Percentiles rank a stretch among this genome's conserved stretches.
These are phyloP conservation scores for Neospermospora avenae DNA, from an alignment of 2,329 filamentous ascomycete species.

Conservation along the genomic window DNA sequence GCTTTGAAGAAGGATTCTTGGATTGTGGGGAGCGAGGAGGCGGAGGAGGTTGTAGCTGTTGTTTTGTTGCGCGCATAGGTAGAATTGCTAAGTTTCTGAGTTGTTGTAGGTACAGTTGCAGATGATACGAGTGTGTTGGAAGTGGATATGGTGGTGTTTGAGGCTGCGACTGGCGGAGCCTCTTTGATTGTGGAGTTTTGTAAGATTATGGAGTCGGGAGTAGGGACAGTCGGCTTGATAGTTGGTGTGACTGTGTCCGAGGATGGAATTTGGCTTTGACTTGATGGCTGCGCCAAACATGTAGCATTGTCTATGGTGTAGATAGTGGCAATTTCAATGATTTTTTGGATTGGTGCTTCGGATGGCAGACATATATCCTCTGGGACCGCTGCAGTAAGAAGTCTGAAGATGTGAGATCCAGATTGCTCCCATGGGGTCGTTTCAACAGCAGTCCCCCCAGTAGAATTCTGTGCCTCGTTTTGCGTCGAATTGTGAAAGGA, in stretches of 20 bases:
- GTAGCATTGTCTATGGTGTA: background rate
- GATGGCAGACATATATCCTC: conserved; percentile 17
- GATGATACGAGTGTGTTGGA: conserved; percentile 12
- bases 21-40: conserved; percentile 70
- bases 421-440: conserved; percentile 14
- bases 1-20: conserved; percentile 99
- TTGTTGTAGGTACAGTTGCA: conserved; percentile 10
- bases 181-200: conserved; percentile 1
- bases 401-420: conserved; percentile 12
- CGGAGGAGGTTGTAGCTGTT: conserved; percentile 41
- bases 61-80: conserved; percentile 27
- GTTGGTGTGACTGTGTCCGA: background rate
- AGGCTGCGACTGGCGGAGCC: background rate
- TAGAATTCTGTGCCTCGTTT: background rate
- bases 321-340: background rate
- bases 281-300: background rate
- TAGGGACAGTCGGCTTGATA: background rate
- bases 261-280: background rate
- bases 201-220: background rate
- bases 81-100: conserved; percentile 21
- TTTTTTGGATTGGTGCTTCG: conserved; percentile 14
- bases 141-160: conserved; percentile 12
- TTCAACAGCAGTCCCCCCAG: background rate
- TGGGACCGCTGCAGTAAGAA: background rate
- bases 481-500: background rate